A percentile compares a stretch with the other conserved stretches of the same genome.
phyloP scores from a whole-genome alignment of 2,329 filamentous ascomycete species.

The Ophiostoma pallidulum region DNA sequence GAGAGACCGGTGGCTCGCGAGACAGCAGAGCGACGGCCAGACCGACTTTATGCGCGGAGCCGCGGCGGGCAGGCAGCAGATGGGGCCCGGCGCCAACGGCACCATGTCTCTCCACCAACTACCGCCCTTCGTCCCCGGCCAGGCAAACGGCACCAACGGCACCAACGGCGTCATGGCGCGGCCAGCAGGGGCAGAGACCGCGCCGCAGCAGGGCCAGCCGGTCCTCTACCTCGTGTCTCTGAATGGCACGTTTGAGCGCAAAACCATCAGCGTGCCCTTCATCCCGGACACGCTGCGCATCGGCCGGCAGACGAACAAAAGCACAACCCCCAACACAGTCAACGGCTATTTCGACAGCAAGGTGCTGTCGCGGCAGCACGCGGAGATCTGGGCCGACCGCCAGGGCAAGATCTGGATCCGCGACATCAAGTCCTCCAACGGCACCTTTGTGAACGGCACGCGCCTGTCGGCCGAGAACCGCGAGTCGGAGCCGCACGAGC shows the following conservation, averaged over 20 bases:
- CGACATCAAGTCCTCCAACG: slow-evolving; percentile 97
- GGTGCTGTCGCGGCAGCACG: slow-evolving; percentile 89
- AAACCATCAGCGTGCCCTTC: slow-evolving; percentile 89
- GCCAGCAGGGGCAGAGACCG: slow-evolving; percentile 51
- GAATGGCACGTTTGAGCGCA: slow-evolving; percentile 94
- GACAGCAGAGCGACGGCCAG: slow-evolving; percentile 40
- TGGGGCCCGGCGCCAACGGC: slow-evolving; percentile 35
- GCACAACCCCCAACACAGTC: slow-evolving; percentile 78
- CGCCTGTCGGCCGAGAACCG: slow-evolving; percentile 87
- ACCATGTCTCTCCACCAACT: slow-evolving; percentile 29
- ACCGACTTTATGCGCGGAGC: slow-evolving; percentile 38
- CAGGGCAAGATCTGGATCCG: slow-evolving; percentile 91
- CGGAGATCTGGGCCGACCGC: slow-evolving; percentile 82
- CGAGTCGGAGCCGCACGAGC: slow-evolving; percentile 89
- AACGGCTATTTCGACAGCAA: slow-evolving; percentile 99
- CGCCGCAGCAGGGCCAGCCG: slow-evolving; percentile 51
- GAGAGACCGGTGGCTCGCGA: slow-evolving; percentile 41
- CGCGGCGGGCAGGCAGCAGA: slow-evolving; percentile 25
- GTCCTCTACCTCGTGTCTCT: slow-evolving; percentile 81
- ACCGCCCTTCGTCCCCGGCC: slow-evolving; percentile 28
- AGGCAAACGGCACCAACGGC: slow-evolving; percentile 24
- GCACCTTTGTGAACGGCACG: slow-evolving; percentile 92
- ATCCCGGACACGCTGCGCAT: slow-evolving; percentile 91
- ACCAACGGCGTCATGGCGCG: slow-evolving; percentile 46
- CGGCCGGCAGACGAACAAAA: slow-evolving; percentile 92